Percentiles rank a stretch among this genome's conserved stretches.
phyloP scores from a whole-genome alignment of 805 yeast species.

The Metschnikowia reukaufii region DNA sequence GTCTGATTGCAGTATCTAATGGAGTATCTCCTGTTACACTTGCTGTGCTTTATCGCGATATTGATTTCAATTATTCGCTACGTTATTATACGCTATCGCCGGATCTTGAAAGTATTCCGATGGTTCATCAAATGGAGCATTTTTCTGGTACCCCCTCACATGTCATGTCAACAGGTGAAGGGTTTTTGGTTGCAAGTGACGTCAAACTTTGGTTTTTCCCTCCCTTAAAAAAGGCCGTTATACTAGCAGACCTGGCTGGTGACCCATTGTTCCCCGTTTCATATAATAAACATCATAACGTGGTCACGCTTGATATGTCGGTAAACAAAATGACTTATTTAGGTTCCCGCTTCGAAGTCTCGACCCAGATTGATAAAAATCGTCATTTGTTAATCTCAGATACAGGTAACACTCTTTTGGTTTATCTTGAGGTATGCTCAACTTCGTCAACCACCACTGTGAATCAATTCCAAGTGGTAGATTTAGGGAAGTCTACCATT shows the following conservation, averaged over 20 bases:
- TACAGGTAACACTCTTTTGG: constrained; percentile 29
- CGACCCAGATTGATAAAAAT: constrained; percentile 26
- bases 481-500: constrained; percentile 32
- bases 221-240: neutral
- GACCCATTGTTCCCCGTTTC: constrained; percentile 12
- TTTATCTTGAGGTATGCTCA: constrained; percentile 19
- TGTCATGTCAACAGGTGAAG: constrained; percentile 27
- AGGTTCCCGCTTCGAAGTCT: constrained; percentile 14
- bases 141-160: constrained; percentile 33
- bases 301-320: constrained; percentile 11
- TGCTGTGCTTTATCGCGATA: constrained; percentile 36
- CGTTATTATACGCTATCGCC: constrained; percentile 27
- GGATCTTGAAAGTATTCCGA: constrained; percentile 3
- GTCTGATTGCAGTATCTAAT: constrained; percentile 10
- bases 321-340: neutral
- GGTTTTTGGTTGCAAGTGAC: constrained; percentile 29
- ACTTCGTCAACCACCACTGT: constrained; percentile 4
- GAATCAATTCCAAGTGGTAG: constrained; percentile 22
- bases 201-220: constrained; percentile 32
- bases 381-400: constrained; percentile 30
- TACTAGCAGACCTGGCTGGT: constrained; percentile 12
- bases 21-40: constrained; percentile 8
- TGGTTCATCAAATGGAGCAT: constrained; percentile 25
- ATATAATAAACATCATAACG: constrained; percentile 5
- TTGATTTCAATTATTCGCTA: constrained; percentile 32